A percentile compares a stretch with the other conserved stretches of the same genome.
These are phyloP conservation scores for Mrakia gelida DNA, from an alignment of 768 basidiomycete species.

Conservation along the genomic window DNA sequence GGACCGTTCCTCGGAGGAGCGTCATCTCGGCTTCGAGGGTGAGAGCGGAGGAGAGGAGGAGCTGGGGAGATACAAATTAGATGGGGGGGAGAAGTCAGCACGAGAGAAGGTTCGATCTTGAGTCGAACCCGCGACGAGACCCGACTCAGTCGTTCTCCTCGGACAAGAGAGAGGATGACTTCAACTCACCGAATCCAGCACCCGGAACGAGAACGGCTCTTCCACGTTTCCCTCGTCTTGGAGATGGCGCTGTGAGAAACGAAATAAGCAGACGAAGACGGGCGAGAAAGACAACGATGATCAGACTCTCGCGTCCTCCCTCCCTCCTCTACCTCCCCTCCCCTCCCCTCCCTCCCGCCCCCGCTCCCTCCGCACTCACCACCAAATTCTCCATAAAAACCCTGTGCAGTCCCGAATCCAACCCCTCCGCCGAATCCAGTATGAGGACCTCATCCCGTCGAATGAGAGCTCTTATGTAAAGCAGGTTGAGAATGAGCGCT, in stretches of 20 bases:
- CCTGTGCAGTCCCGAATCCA: conserved; percentile 14
- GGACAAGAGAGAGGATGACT: not conserved
- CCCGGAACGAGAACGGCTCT: conserved; percentile 26
- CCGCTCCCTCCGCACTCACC: not conserved
- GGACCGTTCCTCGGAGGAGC: conserved; percentile 16
- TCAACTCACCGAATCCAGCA: conserved; percentile 21
- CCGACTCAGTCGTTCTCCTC: too few species aligned
- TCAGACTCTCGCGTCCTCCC: not conserved
- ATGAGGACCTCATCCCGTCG: conserved; percentile 15
- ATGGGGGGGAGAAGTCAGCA: not conserved
- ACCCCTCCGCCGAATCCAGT: conserved; percentile 28
- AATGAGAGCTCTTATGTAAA: conserved; percentile 30
- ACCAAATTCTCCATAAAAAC: conserved; percentile 10
- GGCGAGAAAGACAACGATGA: not conserved
- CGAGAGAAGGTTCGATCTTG: not conserved
- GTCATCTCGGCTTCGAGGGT: conserved; percentile 33
- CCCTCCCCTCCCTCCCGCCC: too few species aligned
- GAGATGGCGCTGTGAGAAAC: conserved; percentile 4
- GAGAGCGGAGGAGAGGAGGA: conserved; percentile 22
- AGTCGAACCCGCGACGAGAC: too few species aligned
- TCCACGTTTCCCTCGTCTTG: not conserved
- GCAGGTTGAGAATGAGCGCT: conserved; percentile 24
- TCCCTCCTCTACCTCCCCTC: not conserved
- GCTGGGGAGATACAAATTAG: not conserved
- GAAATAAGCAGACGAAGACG: too few species aligned